A percentile compares a stretch with the other conserved stretches of the same genome.
Evolutionary conservation across 139 green algal genomes (phyloP).

Genomic region (Chlamydomonas sphaeroides): DNA sequence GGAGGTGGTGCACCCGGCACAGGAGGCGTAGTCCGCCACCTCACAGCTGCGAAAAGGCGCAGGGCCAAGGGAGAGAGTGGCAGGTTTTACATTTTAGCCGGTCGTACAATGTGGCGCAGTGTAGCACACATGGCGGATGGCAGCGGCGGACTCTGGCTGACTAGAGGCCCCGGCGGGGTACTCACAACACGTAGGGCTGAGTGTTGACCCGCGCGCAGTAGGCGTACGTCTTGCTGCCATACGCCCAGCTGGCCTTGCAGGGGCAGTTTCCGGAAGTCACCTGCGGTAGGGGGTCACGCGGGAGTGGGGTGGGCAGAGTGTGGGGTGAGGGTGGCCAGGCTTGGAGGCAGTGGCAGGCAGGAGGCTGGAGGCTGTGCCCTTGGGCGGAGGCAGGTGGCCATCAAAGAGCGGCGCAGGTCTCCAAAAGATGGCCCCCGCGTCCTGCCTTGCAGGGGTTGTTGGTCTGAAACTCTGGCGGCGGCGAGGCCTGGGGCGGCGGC

Average conservation of each 20-base stretch:
- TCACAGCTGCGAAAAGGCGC: constrained; percentile 1
- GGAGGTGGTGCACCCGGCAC: background rate
- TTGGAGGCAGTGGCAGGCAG: background rate
- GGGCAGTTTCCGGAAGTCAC: background rate
- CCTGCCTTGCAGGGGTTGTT: constrained; percentile 2
- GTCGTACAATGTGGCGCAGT: background rate
- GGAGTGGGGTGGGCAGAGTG: background rate
- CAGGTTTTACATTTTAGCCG: background rate
- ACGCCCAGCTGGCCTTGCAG: constrained; percentile 17
- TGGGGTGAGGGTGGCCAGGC: background rate
- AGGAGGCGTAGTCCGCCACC: constrained; percentile 8
- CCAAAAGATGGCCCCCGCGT: background rate
- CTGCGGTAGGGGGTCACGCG: background rate
- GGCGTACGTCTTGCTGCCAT: background rate
- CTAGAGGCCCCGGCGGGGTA: background rate
- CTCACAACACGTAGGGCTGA: no score
- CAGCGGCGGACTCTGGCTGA: background rate
- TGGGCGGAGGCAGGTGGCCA: no score
- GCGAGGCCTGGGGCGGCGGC: background rate
- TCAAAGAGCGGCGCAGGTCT: background rate
- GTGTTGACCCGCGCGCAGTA: background rate
- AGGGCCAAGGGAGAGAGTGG: background rate
- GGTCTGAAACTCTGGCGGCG: background rate
- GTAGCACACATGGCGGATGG: background rate
- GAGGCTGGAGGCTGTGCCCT: background rate